Conservation (phyloP, 495 filamentous ascomycete genomes). For the Podospora appendiculata region DNA sequence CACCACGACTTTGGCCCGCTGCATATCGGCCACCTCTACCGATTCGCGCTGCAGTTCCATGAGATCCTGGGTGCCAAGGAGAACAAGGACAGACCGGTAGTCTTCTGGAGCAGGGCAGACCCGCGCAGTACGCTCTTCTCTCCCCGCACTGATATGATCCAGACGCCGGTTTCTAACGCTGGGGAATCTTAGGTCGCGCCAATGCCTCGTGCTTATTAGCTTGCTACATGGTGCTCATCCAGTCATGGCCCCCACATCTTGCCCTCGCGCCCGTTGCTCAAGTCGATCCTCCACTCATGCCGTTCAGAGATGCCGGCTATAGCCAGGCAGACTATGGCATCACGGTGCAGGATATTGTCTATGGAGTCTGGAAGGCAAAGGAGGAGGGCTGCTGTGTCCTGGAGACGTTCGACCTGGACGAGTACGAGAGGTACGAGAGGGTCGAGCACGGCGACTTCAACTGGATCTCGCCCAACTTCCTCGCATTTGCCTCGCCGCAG, state of each 20-base stretch:
- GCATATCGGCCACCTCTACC: constrained; percentile 93
- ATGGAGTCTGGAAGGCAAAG: constrained; percentile 98
- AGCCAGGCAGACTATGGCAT: constrained; percentile 95
- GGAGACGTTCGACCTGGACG: constrained; percentile 85
- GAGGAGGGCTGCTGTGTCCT: constrained; percentile 83
- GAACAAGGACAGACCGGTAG: constrained; percentile 72
- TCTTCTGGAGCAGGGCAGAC: constrained; percentile 91
- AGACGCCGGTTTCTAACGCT: constrained; percentile 15
- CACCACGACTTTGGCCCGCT: constrained; percentile 97
- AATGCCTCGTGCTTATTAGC: constrained; percentile 96
- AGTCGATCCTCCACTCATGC: constrained; percentile 94
- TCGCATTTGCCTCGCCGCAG: constrained; percentile 94
- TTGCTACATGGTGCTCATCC: constrained; percentile 98
- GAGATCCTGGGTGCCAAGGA: constrained; percentile 83
- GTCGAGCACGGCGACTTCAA: constrained; percentile 99
- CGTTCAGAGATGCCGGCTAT: constrained; percentile 96
- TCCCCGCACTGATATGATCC: not conserved
- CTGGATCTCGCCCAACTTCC: constrained; percentile 91
- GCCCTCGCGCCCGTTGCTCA: constrained; percentile 95
- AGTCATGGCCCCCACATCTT: constrained; percentile 95
- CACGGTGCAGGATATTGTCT: constrained; percentile 93
- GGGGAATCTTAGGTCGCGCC: constrained; percentile 53
- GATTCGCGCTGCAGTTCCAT: constrained; percentile 91
- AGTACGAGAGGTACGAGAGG: constrained; percentile 93
- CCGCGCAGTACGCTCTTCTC: constrained; percentile 59